Evolutionary conservation across 768 basidiomycete genomes (phyloP), one percentile per base, ranked within the genome.

Genomic region (Strobilomyces echinocephalus): DNA sequence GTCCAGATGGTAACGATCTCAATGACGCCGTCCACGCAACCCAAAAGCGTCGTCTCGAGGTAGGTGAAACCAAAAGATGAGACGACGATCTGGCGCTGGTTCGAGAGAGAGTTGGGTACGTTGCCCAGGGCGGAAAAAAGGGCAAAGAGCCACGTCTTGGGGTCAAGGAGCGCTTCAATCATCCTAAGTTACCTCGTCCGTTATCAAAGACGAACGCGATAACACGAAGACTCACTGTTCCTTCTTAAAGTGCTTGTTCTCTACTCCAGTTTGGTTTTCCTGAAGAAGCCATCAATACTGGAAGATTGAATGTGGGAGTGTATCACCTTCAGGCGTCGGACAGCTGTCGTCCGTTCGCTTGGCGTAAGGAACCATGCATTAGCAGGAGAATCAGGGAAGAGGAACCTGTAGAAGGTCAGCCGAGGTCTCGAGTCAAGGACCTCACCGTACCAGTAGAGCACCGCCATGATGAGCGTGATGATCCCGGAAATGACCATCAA

Each of bases 191-290:
- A 4, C 14, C 10, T 3, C 16, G 12, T 58, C 28, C 54, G 18
- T 18, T 1, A 10, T 11, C 36, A 16, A 43, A 18, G 30, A 35
- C 5, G 40, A 14, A 33, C 11, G 10, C 9, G 5, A 36, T n/a
- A 14, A 14, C 2, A 18, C 26, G 1, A 33, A 20, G 10, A 76
- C 85, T 57, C 51, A 88, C 87, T 91, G 88, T 35, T 88, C 84
- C 49, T 75, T 80, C 72, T 91, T 91, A 72, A 87, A 91, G 49
- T 76, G 77, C 61, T 91, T 91, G 63, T 88, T 90, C 69, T 90
- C 88, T 10, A 89, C 79, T 30, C 88, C 89, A 0, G 85, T 86
- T 79, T 91, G 87, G 57, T 89, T 88, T 68, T 74, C 78, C 81
- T 84, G 7, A 20, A 11, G 18, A 6, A 15, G 16, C 18, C 36